Evolutionary conservation across 1,284 basidiomycete genomes (phyloP), one percentile per base, ranked within the genome.

Genomic region (Ganoderma leucocontextum): DNA sequence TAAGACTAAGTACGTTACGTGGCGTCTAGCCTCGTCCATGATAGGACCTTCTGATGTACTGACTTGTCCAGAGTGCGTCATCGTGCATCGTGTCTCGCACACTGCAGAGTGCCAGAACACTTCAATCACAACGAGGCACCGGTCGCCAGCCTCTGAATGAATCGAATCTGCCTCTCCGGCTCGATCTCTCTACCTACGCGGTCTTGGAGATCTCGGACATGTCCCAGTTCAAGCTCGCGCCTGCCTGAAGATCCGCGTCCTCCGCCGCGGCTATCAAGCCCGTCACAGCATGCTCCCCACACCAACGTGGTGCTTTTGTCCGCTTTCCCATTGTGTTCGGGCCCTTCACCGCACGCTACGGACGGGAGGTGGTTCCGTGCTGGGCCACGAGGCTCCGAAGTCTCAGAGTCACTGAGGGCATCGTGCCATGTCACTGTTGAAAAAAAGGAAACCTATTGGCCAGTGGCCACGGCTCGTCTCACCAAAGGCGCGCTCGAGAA

Each of bases 81-180:
- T 35, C 52, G 25, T 17, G 52, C 52, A 53, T 53, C 52, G 52
- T 53, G 52, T 2, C 25, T 53, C 29, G 9, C 25, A 29, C 52
- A 33, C 29, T 9, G 52, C 52, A 55, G 44, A n/a, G 52, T 33
- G 52, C 29, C 25, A 8, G 25, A 55, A 55, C 17, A 17, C 13
- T 19, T 53, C 52, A 19, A 33, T 55, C 52, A 55, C 52, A 55
- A 55, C 52, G 52, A 55, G 52, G 52, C 52, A 19, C 15, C 49
- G 49, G 2, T n/a, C 5, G 22, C 47, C 47, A 9, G 47, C 47
- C 41, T 19, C 41, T 19, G 41, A 42, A 42, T 19, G 44, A 47
- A 47, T 47, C 22, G 44, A 47, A 47, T 47, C 44, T 22, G 44
- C n/a, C 44, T 12, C 9, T 10, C 22, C 19, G 13, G 52, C 52